Evolutionary conservation across 2,329 filamentous ascomycete species (phyloP).

Genomic region (Tolypocladium pustulatum): DNA sequence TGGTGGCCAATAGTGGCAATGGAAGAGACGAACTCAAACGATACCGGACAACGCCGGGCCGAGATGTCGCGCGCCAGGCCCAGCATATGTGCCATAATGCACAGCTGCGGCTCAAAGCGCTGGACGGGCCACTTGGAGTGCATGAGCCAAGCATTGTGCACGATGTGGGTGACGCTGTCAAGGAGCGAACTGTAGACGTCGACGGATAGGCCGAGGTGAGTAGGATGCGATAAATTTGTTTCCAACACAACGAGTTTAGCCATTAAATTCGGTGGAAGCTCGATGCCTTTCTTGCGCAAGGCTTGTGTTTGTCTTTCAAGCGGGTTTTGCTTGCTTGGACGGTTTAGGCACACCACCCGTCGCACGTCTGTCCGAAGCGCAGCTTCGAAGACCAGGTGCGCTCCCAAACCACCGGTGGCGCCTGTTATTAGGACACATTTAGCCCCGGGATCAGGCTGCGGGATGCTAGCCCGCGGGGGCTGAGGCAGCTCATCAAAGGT

Average conservation of each 20-base stretch:
- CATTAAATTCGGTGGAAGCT: neutral
- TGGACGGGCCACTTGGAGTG: conserved; percentile 16
- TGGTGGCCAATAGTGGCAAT: conserved; percentile 25
- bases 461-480: neutral
- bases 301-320: conserved; percentile 1
- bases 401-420: conserved; percentile 26
- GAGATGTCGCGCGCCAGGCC: conserved; percentile 28
- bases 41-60: conserved; percentile 7
- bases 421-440: conserved; percentile 25
- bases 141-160: conserved; percentile 44
- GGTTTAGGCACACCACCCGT: conserved; percentile 34
- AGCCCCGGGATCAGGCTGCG: neutral
- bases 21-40: conserved; percentile 32
- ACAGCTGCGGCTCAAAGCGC: conserved; percentile 32
- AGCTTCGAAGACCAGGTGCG: conserved; percentile 20
- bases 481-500: neutral
- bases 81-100: conserved; percentile 34
- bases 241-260: conserved; percentile 2
- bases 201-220: conserved; percentile 26
- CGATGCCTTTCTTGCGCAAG: conserved; percentile 1
- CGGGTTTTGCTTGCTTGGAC: conserved; percentile 8
- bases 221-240: conserved; percentile 14
- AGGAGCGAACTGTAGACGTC: conserved; percentile 26
- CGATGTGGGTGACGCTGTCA: conserved; percentile 33
- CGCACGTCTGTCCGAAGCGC: conserved; percentile 16